These are phyloP conservation scores for Ploettnerulaceae sp. DNA, from an alignment of 2,329 filamentous ascomycete genomes.

Conservation along the genomic window DNA sequence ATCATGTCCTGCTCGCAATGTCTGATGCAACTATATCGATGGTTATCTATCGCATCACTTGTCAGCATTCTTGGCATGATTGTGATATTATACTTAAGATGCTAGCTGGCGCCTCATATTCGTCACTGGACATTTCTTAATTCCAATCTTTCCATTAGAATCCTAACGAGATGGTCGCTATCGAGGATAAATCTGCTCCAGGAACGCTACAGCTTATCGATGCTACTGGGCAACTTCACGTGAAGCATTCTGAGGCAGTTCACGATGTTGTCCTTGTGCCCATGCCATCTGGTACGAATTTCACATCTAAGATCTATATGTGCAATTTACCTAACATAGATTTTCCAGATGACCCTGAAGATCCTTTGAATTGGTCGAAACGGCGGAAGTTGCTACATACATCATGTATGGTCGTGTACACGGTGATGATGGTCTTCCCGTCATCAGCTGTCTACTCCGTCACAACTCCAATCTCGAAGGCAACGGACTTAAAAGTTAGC, in stretches of 20 bases:
- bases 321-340: background rate
- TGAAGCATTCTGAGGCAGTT: slow-evolving; percentile 23
- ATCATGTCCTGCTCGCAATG: background rate
- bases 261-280: slow-evolving; percentile 31
- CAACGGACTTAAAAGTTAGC: slow-evolving; percentile 40
- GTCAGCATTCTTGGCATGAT: slow-evolving; percentile 1
- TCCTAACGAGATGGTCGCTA: slow-evolving; percentile 13
- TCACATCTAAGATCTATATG: background rate
- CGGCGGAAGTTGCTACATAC: slow-evolving; percentile 32
- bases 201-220: slow-evolving; percentile 32
- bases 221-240: slow-evolving; percentile 21
- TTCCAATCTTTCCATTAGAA: background rate
- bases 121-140: background rate
- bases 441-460: slow-evolving; percentile 45
- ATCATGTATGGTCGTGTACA: slow-evolving; percentile 37
- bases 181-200: slow-evolving; percentile 22
- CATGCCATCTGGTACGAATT: slow-evolving; percentile 27
- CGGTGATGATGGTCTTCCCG: slow-evolving; percentile 43
- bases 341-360: slow-evolving; percentile 34
- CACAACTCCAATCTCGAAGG: slow-evolving; percentile 42
- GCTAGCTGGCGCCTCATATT: background rate
- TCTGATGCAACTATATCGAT: slow-evolving; percentile 2
- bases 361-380: slow-evolving; percentile 36
- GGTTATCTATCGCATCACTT: background rate
- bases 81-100: slow-evolving; percentile 3